Percentiles rank a stretch among this genome's conserved stretches.
Conservation (phyloP, 805 yeast species). For the Sugiyamaella americana region DNA sequence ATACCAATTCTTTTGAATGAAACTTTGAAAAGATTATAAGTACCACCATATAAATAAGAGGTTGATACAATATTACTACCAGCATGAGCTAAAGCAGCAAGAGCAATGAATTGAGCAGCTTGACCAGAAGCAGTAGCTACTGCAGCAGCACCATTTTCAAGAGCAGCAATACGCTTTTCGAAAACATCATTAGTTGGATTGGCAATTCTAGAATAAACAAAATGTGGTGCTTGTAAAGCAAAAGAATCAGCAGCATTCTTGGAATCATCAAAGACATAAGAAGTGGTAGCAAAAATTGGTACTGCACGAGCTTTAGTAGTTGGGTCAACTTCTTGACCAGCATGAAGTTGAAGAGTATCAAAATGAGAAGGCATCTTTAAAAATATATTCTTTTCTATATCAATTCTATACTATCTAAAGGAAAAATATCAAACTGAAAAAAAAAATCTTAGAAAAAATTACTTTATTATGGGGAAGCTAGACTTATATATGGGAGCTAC, state of each 20-base stretch:
- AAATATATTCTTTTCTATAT: too few species aligned
- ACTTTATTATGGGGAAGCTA: too few species aligned
- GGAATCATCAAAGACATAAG: conserved; percentile 81
- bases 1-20: conserved; percentile 86
- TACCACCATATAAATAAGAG: conserved; percentile 88
- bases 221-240: conserved; percentile 77
- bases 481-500: too few species aligned
- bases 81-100: conserved; percentile 72
- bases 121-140: conserved; percentile 92
- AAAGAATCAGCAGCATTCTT: conserved; percentile 89
- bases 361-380: conserved; percentile 44
- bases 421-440: too few species aligned
- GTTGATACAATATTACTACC: conserved; percentile 91
- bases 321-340: conserved; percentile 74
- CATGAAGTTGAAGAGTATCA: conserved; percentile 90
- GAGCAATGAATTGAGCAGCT: conserved; percentile 86
- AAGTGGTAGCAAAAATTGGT: conserved; percentile 88
- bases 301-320: conserved; percentile 76
- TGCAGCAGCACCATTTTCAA: conserved; percentile 90
- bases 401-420: too few species aligned
- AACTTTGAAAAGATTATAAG: conserved; percentile 91
- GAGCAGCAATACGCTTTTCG: conserved; percentile 86
- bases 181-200: conserved; percentile 92
- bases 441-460: too few species aligned
- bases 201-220: conserved; percentile 81